phyloP scores from a whole-genome alignment of 179 eudicot species.

The Silene noctiflora region DNA sequence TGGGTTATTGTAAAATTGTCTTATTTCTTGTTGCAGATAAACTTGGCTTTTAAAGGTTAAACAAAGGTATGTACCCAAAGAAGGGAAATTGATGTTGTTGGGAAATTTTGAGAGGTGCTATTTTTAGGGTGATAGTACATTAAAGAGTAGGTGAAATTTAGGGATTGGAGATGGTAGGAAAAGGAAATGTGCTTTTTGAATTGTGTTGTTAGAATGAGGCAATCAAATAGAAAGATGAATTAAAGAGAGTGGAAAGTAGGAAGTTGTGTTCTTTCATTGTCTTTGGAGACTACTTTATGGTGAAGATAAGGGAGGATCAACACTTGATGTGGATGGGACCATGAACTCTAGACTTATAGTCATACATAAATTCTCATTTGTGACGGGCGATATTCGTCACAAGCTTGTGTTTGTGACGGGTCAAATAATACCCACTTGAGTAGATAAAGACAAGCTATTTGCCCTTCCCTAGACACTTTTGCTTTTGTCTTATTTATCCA shows the following conservation, averaged over 20 bases:
- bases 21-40: background rate
- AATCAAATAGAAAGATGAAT: background rate
- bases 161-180: background rate
- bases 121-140: constrained; percentile 16
- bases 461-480: no score
- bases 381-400: no score
- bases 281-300: constrained; percentile 10
- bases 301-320: constrained; percentile 18
- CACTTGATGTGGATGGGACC: constrained; percentile 7
- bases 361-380: no score
- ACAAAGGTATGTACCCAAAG: no score
- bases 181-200: background rate
- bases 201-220: background rate
- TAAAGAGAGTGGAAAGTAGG: background rate
- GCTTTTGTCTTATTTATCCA: no score
- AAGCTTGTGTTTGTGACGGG: no score
- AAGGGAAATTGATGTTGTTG: background rate
- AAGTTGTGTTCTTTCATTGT: constrained; percentile 22
- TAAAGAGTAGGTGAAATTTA: background rate
- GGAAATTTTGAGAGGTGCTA: background rate
- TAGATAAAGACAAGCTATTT: no score
- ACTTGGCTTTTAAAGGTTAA: background rate
- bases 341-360: no score
- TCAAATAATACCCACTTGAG: no score
- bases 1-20: background rate